Evolutionary conservation across 495 filamentous ascomycete genomes (phyloP), one percentile per base, ranked within the genome.

Genomic region (Neurospora cerealis): DNA sequence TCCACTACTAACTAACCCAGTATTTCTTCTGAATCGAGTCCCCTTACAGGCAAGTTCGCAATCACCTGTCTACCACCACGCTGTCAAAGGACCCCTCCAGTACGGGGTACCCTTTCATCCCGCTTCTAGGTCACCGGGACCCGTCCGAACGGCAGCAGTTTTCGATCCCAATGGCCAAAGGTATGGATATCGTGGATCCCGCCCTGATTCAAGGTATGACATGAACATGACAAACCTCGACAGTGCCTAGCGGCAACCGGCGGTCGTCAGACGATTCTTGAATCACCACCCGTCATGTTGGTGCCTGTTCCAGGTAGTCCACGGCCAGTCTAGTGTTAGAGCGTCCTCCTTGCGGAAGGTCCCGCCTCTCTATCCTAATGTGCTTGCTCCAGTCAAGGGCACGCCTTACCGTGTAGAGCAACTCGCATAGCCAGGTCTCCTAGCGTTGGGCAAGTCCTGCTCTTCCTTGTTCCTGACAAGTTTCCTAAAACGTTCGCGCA

Each of bases 161-260:
- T 60, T 66, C 54, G 54, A 66, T 19, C 24, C 24, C 54, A 62
- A 66, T 66, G 24, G 54, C 28, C 54, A 19, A 17, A 66, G 54
- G 15, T 34, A 34, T 66, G 54, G 54, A 32, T 66, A 66, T 66
- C 54, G 54, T 66, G 54, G 54, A 34, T 60, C 70, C 24, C 36
- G 36, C 24, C 24, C 40, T 71, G 39, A 34, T 19, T 44, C 34
- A 39, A 28, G 48, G 48, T 60, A 78, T 79, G 78, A 79, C 79
- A 82, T 75, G 77, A 78, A 75, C 77, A 79, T 81, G 80, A 79
- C 79, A 78, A 81, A 81, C 75, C 74, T 73, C 69, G 75, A 75
- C 72, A 72, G 74, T 46, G 54, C 34, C 70, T 60, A 73, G 24
- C 54, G 28, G 24, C 73, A 70, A 70, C 77, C 73, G 78, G 76